A percentile compares a stretch with the other conserved stretches of the same genome.
Conservation (phyloP, 169 alveolate species). For the Ichthyophthirius multifiliis region DNA sequence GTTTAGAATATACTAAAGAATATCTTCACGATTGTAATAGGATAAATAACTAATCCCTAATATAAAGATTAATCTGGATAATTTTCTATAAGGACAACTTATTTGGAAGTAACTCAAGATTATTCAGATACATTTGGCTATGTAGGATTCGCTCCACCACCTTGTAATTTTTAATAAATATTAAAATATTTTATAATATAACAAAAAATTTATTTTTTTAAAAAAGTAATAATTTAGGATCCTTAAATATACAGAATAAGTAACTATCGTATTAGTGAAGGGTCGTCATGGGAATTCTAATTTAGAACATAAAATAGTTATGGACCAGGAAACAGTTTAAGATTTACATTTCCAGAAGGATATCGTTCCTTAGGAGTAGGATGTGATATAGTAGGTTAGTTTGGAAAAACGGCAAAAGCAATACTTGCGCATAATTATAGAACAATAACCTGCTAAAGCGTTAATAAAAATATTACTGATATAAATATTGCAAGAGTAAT, state of each 20-base stretch:
- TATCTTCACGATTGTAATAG: neutral
- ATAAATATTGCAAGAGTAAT: neutral
- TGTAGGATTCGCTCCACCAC: neutral
- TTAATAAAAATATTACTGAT: neutral
- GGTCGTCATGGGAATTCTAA: neutral
- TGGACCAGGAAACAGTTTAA: neutral
- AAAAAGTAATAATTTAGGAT: neutral
- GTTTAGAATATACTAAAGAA: neutral
- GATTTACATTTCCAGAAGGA: slow-evolving; percentile 24
- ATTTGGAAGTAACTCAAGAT: neutral
- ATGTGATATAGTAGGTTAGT: neutral
- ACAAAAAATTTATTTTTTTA: neutral
- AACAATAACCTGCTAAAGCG: neutral
- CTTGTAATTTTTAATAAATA: neutral
- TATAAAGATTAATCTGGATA: neutral
- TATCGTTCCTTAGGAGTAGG: neutral
- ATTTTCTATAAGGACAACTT: neutral
- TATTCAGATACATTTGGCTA: neutral
- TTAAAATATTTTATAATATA: neutral
- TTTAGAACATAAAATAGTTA: neutral
- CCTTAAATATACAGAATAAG: neutral
- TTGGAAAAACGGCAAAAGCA: neutral
- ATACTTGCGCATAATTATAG: neutral
- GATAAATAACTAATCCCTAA: slow-evolving; percentile 3
- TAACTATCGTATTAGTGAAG: slow-evolving; percentile 14